Evolutionary conservation across 495 filamentous ascomycete species (phyloP).

Genomic region (Penicillium antarcticum): DNA sequence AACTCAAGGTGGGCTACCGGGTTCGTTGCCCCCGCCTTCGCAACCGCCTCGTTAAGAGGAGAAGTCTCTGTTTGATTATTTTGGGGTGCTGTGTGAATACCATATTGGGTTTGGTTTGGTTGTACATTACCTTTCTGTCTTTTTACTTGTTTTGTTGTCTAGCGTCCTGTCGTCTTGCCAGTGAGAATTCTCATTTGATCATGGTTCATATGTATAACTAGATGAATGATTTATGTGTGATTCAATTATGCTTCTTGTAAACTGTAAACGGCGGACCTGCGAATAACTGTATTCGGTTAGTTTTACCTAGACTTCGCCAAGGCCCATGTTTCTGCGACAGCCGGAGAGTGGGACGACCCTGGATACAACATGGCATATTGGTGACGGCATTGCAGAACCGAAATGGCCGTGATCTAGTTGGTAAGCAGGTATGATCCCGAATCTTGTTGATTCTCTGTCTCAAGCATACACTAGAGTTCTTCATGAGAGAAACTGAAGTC

Average conservation of each 20-base stretch:
- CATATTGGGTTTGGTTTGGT: background rate
- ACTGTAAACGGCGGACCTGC: background rate
- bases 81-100: background rate
- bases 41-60: constrained; percentile 32
- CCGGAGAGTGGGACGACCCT: no score
- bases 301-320: no score
- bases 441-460: background rate
- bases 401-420: background rate
- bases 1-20: constrained; percentile 24
- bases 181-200: constrained; percentile 4
- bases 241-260: background rate
- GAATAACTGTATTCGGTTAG: no score
- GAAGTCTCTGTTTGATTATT: background rate
- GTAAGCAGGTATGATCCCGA: background rate
- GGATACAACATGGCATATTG: no score
- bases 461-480: no score
- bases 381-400: no score
- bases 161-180: constrained; percentile 1
- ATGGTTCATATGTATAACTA: constrained; percentile 20
- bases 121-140: constrained; percentile 10
- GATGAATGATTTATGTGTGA: constrained; percentile 23
- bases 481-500: no score
- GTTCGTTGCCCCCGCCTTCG: constrained; percentile 25
- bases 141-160: background rate
- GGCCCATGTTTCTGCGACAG: no score